A percentile compares a stretch with the other conserved stretches of the same genome.
phyloP scores from a whole-genome alignment of 1,284 basidiomycete species.

The Vanrija sp. region DNA sequence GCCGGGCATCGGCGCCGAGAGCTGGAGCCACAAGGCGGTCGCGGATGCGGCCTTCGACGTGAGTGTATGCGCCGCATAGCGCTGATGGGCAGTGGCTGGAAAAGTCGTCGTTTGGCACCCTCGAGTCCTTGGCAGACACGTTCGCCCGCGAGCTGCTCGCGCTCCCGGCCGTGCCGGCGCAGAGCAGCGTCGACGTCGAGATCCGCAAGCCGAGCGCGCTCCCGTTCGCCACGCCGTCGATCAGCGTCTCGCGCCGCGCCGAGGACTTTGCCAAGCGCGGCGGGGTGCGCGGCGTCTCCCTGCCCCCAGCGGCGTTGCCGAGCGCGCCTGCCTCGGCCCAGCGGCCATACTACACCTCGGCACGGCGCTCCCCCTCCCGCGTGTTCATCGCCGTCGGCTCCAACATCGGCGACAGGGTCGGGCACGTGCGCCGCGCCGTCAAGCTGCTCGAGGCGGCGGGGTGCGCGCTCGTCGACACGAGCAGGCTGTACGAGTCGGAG shows the following conservation, averaged over 20 bases:
- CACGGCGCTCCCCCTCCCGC: constrained; percentile 5
- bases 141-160: constrained; percentile 53
- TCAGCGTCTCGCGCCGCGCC: constrained; percentile 58
- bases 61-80: constrained; percentile 20
- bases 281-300: constrained; percentile 2
- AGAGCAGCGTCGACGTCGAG: constrained; percentile 53
- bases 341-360: too few relatives aligned
- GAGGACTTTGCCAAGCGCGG: constrained; percentile 35
- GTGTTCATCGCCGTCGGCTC: constrained; percentile 80
- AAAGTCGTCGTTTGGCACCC: constrained; percentile 60
- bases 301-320: neutral
- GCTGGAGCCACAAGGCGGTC: constrained; percentile 50
- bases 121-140: constrained; percentile 67
- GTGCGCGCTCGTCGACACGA: constrained; percentile 65
- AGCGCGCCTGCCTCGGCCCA: neutral
- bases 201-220: constrained; percentile 73
- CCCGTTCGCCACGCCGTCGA: constrained; percentile 64
- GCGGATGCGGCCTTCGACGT: constrained; percentile 52
- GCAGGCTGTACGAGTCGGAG: constrained; percentile 87
- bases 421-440: constrained; percentile 75
- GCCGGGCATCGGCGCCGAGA: constrained; percentile 18
- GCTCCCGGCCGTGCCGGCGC: constrained; percentile 10
- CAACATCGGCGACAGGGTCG: constrained; percentile 82
- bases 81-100: constrained; percentile 44
- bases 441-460: constrained; percentile 24